phyloP scores from a whole-genome alignment of 139 green algal genomes.

The Yamagishiella unicocca region DNA sequence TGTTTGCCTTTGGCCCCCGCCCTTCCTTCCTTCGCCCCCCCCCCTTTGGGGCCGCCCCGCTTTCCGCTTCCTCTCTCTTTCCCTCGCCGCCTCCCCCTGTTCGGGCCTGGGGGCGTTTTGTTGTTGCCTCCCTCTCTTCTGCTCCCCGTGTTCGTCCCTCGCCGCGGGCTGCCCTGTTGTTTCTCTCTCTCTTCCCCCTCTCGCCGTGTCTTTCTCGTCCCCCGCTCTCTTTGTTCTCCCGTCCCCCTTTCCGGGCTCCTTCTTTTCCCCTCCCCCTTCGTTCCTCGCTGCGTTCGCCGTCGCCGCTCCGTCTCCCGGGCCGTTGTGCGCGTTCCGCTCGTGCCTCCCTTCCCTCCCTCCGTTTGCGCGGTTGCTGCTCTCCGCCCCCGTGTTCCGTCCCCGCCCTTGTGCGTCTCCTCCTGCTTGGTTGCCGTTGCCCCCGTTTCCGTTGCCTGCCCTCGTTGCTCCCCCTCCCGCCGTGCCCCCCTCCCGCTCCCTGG shows the following conservation, averaged over 20 bases:
- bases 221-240: too few relatives aligned
- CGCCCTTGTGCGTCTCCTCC: not conserved
- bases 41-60: not conserved
- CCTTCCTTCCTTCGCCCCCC: not conserved
- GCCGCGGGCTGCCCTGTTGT: too few relatives aligned
- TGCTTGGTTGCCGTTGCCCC: not conserved
- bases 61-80: not conserved
- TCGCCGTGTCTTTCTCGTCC: too few relatives aligned
- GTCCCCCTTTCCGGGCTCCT: not conserved
- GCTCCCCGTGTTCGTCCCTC: too few relatives aligned
- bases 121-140: too few relatives aligned
- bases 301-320: not conserved
- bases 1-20: not conserved
- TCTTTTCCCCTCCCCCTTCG: not conserved
- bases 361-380: not conserved
- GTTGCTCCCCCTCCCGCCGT: not conserved
- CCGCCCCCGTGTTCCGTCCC: not conserved
- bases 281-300: not conserved
- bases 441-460: not conserved
- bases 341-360: not conserved
- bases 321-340: not conserved
- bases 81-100: not conserved
- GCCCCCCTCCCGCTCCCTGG: not conserved
- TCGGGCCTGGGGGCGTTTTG: not conserved
- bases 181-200: too few relatives aligned